These are phyloP conservation scores for Centella asiatica DNA, from an alignment of 129 eudicot species.

Conservation along the genomic window DNA sequence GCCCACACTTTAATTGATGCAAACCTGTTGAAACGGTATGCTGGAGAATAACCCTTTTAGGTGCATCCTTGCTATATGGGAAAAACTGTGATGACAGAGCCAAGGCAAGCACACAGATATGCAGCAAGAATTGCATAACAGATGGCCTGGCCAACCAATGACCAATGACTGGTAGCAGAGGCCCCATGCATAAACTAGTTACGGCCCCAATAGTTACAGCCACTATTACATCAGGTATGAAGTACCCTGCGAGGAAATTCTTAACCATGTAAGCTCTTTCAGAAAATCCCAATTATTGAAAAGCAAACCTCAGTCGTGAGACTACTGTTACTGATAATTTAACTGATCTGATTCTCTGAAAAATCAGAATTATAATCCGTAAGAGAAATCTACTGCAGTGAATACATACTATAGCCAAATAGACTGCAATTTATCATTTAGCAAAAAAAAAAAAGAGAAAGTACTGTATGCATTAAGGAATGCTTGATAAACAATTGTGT, in stretches of 20 bases:
- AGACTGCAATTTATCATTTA: too few species aligned
- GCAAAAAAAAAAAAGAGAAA: too few species aligned
- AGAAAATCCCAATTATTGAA: too few species aligned
- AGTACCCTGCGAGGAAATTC: conserved; percentile 38
- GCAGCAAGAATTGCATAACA: conserved; percentile 38
- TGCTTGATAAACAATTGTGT: not conserved
- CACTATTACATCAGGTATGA: conserved; percentile 45
- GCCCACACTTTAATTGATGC: too few species aligned
- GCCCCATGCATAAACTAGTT: conserved; percentile 55
- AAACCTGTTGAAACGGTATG: conserved; percentile 46
- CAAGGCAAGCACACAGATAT: conserved; percentile 36
- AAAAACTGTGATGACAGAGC: conserved; percentile 57
- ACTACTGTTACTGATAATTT: too few species aligned
- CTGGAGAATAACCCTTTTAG: conserved; percentile 54
- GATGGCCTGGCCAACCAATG: conserved; percentile 45
- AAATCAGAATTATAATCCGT: too few species aligned
- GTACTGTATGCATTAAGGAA: not conserved
- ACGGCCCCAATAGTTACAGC: conserved; percentile 45
- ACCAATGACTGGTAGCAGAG: conserved; percentile 46
- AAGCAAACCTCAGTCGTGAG: too few species aligned
- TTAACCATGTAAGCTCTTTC: not conserved
- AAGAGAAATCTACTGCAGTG: too few species aligned
- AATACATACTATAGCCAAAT: too few species aligned
- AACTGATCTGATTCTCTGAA: too few species aligned
- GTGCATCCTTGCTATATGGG: conserved; percentile 61